phyloP scores from a whole-genome alignment of 305 asterid genomes.

The Fraxinus albicans region DNA sequence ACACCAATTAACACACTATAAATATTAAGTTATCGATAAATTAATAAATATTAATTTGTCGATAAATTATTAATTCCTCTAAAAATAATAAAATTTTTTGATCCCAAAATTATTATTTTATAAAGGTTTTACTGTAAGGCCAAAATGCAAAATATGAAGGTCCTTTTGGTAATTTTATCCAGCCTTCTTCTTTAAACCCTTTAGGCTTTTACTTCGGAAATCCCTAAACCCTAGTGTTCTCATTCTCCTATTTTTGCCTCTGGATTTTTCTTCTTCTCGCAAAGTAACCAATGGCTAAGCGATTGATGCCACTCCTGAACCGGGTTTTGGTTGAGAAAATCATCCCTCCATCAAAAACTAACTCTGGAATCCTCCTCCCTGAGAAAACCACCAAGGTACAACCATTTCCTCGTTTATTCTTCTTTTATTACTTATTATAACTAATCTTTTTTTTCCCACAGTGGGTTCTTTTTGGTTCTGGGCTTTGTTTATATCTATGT shows the following conservation, averaged over 20 bases:
- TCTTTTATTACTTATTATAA: not conserved
- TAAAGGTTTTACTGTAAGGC: too few relatives aligned
- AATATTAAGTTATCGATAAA: too few relatives aligned
- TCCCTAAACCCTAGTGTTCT: slow-evolving; percentile 30
- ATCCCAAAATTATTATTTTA: too few relatives aligned
- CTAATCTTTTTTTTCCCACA: not conserved
- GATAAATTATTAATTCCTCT: too few relatives aligned
- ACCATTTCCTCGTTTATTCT: not conserved
- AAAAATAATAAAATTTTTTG: too few relatives aligned
- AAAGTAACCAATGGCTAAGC: slow-evolving; percentile 51
- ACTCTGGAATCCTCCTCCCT: slow-evolving; percentile 65
- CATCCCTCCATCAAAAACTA: slow-evolving; percentile 52
- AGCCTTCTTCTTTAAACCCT: slow-evolving; percentile 16
- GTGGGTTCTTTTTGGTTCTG: not conserved
- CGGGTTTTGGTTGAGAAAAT: slow-evolving; percentile 60
- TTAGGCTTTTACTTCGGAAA: not conserved
- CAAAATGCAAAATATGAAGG: slow-evolving; percentile 12
- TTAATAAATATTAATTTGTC: too few relatives aligned
- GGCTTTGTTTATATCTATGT: not conserved
- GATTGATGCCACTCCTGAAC: slow-evolving; percentile 61
- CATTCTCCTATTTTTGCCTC: not conserved
- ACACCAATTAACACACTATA: too few relatives aligned
- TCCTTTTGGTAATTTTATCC: slow-evolving; percentile 16
- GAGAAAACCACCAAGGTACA: slow-evolving; percentile 56
- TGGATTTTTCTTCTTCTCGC: not conserved